Evolutionary conservation across 495 filamentous ascomycete species (phyloP).

Genomic region (Penicillium mononematosum): DNA sequence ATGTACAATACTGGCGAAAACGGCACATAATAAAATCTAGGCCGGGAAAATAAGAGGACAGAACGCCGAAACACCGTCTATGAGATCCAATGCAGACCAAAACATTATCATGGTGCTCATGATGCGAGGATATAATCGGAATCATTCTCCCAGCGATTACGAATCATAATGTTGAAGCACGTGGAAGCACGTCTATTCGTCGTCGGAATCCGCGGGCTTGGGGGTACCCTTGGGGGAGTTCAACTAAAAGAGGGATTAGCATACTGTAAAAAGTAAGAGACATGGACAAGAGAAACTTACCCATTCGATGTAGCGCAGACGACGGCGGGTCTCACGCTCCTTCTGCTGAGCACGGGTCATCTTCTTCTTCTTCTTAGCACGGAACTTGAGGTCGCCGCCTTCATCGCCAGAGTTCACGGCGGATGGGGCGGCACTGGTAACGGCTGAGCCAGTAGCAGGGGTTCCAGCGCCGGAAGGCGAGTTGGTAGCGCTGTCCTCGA

Average conservation of each 20-base stretch:
- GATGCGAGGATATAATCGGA: slow-evolving; percentile 25
- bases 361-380: slow-evolving; percentile 97
- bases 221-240: slow-evolving; percentile 71
- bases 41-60: slow-evolving; percentile 11
- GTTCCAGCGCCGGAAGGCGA: slow-evolving; percentile 53
- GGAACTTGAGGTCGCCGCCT: slow-evolving; percentile 90
- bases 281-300: slow-evolving; percentile 31
- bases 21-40: slow-evolving; percentile 5
- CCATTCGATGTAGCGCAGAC: slow-evolving; percentile 96
- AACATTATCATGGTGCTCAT: slow-evolving; percentile 22
- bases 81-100: slow-evolving; percentile 28
- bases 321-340: slow-evolving; percentile 81
- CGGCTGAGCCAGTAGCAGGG: slow-evolving; percentile 51
- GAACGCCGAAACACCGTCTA: slow-evolving; percentile 30
- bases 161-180: slow-evolving; percentile 20
- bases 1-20: slow-evolving; percentile 13
- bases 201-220: slow-evolving; percentile 73
- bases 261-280: background rate
- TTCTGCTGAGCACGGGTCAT: slow-evolving; percentile 93
- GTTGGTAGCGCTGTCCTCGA: slow-evolving; percentile 75
- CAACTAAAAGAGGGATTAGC: slow-evolving; percentile 35
- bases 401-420: slow-evolving; percentile 86
- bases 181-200: slow-evolving; percentile 53
- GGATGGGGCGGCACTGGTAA: slow-evolving; percentile 61
- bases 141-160: slow-evolving; percentile 20